Base-by-base conservation (phyloP, 2,329 filamentous ascomycete species). In the Arachnomyces sp. region DNA sequence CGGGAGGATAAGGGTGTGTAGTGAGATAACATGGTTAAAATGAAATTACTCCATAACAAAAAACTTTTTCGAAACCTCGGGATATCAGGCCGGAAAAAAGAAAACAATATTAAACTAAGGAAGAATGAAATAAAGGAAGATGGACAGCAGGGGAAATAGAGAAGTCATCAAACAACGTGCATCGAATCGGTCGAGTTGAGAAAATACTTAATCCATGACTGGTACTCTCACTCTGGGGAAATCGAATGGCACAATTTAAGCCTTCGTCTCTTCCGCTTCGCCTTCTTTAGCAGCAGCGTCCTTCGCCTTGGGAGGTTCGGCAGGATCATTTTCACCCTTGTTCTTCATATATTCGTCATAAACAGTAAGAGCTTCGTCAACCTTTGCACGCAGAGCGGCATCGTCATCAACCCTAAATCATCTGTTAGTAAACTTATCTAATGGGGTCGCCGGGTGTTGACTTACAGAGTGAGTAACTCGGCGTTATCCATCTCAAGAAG, bases 331-430 rank as follows among this genome's bases (percentile, higher is more conserved):
- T 40, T 70, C 67, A 38, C 55, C 62, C 65, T 92, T 86, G 60
- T 78, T 80, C 81, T 96, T 96, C 71, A 96, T 83, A 67, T 98
- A 98, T 69, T 98, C 92, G 61, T 98, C 88, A 66, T 96, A 98
- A 56, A 98, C 92, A 54, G 79, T 86, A 62, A 98, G 84, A 52
- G 92, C 92, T 74, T 98, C 92, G 46, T 95, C 87, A 45, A 98
- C 92, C 83, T 98, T 98, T 66, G 82, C 79, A 63, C 87, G 86
- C 44, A 98, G 83, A 62, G 89, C 86, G 54, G 73, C 71, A 35
- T 95, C 88, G 60, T 96, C 88, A 62, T 90, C 86, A 52, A 94
- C 87, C 50, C 89, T 95, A 50, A n/a, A 36, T 28, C 37, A 38
- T 43, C n/a, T 33, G 40, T 14, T 37, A 30, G 43, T 55, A 31